phyloP scores from a whole-genome alignment of 2,329 filamentous ascomycete species.

The Cladophialophora immunda region DNA sequence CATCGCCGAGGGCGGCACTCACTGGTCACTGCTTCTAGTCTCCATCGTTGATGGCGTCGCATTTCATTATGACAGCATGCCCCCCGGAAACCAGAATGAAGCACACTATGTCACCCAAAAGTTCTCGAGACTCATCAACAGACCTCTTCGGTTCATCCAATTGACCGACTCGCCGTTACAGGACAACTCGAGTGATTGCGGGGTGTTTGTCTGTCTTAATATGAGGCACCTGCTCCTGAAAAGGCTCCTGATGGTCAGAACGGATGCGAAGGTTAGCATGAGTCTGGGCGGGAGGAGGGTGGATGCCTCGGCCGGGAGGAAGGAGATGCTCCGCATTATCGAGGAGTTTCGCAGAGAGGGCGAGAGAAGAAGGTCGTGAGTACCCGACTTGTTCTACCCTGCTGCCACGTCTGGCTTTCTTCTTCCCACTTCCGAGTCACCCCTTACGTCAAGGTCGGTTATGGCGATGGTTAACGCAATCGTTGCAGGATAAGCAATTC shows the following conservation, averaged over 20 bases:
- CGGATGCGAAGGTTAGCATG: conserved; percentile 90
- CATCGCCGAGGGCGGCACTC: conserved; percentile 85
- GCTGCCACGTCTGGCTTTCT: not conserved
- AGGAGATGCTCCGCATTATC: conserved; percentile 91
- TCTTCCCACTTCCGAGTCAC: conserved; percentile 17
- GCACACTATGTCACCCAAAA: conserved; percentile 75
- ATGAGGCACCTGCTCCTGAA: conserved; percentile 95
- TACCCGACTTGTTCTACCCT: conserved; percentile 40
- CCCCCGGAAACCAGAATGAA: conserved; percentile 76
- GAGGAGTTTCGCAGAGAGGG: conserved; percentile 87
- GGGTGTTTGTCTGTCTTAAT: conserved; percentile 92
- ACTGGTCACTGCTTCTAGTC: conserved; percentile 94
- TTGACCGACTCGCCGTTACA: conserved; percentile 88
- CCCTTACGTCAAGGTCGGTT: not conserved
- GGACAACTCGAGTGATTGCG: conserved; percentile 91
- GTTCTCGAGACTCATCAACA: conserved; percentile 73
- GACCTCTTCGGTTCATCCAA: conserved; percentile 75
- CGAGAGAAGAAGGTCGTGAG: conserved; percentile 81
- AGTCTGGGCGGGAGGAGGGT: conserved; percentile 86
- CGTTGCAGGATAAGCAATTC: conserved; percentile 37
- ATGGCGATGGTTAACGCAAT: conserved; percentile 2
- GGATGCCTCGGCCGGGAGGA: conserved; percentile 79
- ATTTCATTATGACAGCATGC: conserved; percentile 95
- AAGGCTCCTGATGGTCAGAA: conserved; percentile 78
- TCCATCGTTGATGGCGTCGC: conserved; percentile 87